Conservation (phyloP, 2,329 filamentous ascomycete species). For the Lasiodiplodia sp. region DNA sequence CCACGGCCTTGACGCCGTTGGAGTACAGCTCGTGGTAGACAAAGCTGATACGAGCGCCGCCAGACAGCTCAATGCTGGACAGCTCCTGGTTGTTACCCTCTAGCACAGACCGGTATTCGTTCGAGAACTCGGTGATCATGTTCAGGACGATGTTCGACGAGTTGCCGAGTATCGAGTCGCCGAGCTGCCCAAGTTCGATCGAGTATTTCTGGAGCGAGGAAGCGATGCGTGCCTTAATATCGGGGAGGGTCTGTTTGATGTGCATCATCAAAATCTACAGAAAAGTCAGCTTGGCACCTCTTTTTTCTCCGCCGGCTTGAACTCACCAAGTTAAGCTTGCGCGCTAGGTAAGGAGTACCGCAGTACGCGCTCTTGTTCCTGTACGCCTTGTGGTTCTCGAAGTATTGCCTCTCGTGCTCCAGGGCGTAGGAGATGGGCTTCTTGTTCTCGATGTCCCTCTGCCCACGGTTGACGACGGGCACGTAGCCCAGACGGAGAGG, state of each 20-base stretch:
- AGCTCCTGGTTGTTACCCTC: constrained; percentile 97
- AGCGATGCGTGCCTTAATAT: constrained; percentile 97
- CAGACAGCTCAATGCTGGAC: constrained; percentile 91
- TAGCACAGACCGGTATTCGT: constrained; percentile 94
- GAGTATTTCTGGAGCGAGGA: constrained; percentile 92
- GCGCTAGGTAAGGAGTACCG: constrained; percentile 93
- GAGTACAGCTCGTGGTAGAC: constrained; percentile 99
- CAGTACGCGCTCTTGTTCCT: constrained; percentile 99
- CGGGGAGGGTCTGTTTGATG: constrained; percentile 98
- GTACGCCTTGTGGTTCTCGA: constrained; percentile 98
- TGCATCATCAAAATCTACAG: constrained; percentile 96
- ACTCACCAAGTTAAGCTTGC: constrained; percentile 86
- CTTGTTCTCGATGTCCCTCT: constrained; percentile 98
- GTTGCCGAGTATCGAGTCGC: constrained; percentile 95
- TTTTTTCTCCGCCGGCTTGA: not conserved
- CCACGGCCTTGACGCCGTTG: constrained; percentile 96
- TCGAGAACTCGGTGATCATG: constrained; percentile 98
- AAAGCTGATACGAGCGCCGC: constrained; percentile 97
- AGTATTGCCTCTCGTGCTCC: constrained; percentile 95
- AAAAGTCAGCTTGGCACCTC: constrained; percentile 37
- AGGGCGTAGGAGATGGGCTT: constrained; percentile 90
- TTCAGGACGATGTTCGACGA: constrained; percentile 96
- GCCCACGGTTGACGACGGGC: constrained; percentile 95
- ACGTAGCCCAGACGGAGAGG: constrained; percentile 94
- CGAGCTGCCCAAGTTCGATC: constrained; percentile 79